Conservation (phyloP, 371 early-diverging fungal genomes). For the Mucor irregularis region DNA sequence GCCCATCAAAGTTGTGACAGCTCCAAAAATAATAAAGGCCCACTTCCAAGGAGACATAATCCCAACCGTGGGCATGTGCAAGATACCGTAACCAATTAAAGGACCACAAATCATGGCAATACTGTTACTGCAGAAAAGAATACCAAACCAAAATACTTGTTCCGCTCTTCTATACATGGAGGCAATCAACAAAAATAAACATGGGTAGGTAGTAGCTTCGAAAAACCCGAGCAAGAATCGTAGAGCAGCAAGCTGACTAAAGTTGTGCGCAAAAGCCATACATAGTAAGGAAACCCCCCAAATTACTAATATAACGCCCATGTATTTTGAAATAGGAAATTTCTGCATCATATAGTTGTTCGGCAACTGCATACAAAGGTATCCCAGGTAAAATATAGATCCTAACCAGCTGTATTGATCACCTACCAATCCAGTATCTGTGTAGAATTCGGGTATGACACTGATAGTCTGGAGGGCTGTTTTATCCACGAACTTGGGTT, state of each 20-base stretch:
- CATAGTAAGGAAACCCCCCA: conserved; percentile 27
- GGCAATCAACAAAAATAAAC: conserved; percentile 34
- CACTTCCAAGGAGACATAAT: conserved; percentile 28
- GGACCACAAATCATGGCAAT: conserved; percentile 22
- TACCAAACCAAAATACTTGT: conserved; percentile 29
- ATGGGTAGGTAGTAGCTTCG: conserved; percentile 35
- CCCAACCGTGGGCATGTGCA: conserved; percentile 19
- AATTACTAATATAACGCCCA: conserved; percentile 14
- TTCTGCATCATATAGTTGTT: conserved; percentile 27
- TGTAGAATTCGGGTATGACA: conserved; percentile 26
- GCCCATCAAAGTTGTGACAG: conserved; percentile 3
- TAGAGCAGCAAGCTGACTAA: conserved; percentile 32
- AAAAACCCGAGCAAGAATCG: conserved; percentile 40
- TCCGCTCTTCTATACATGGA: conserved; percentile 38
- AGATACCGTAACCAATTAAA: conserved; percentile 35
- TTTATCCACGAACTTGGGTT: conserved; percentile 1
- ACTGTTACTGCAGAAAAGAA: conserved; percentile 35
- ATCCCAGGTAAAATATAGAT: conserved; percentile 25
- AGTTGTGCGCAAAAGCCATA: conserved; percentile 23
- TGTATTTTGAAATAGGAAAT: conserved; percentile 17
- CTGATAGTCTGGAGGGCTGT: conserved; percentile 26
- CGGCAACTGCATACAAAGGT: conserved; percentile 21
- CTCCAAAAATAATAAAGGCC: conserved; percentile 22
- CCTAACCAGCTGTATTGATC: conserved; percentile 34
- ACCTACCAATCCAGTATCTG: conserved; percentile 24